Conservation (phyloP, 768 basidiomycete species). For the Lanmaoa pseudosensibilis region DNA sequence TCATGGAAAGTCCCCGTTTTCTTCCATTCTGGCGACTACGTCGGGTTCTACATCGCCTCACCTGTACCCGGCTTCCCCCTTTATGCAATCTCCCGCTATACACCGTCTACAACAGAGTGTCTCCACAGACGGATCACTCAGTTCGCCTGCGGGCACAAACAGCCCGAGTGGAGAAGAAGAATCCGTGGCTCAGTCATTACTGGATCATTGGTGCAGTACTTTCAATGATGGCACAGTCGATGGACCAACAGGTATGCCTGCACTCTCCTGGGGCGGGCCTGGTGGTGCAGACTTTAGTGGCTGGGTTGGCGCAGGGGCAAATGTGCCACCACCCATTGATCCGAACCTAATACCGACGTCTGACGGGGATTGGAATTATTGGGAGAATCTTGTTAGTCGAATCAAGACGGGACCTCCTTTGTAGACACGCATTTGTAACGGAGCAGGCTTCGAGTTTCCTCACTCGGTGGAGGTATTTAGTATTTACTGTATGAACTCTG, state of each 20-base stretch:
- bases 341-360: conserved; percentile 46
- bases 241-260: conserved; percentile 43
- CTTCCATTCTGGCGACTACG: conserved; percentile 25
- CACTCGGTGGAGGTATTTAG: conserved; percentile 7
- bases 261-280: conserved; percentile 60
- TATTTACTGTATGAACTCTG: conserved; percentile 7
- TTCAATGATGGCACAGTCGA: conserved; percentile 66
- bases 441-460: conserved; percentile 10
- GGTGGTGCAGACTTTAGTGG: conserved; percentile 57
- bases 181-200: conserved; percentile 68
- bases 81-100: conserved; percentile 49
- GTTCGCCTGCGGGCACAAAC: conserved; percentile 63
- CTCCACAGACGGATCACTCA: conserved; percentile 44
- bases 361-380: conserved; percentile 77
- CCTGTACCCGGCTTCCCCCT: conserved; percentile 30
- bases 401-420: conserved; percentile 40
- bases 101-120: conserved; percentile 57
- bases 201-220: conserved; percentile 86
- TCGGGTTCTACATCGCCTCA: conserved; percentile 24
- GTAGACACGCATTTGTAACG: conserved; percentile 15
- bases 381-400: conserved; percentile 73
- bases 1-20: conserved; percentile 18
- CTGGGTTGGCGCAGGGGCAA: conserved; percentile 50
- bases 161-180: conserved; percentile 75
- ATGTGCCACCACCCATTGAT: conserved; percentile 41